Evolutionary conservation across 352 stramenopile species (phyloP), one percentile per base, ranked within the genome.

Genomic region (Globisporangium solare): DNA sequence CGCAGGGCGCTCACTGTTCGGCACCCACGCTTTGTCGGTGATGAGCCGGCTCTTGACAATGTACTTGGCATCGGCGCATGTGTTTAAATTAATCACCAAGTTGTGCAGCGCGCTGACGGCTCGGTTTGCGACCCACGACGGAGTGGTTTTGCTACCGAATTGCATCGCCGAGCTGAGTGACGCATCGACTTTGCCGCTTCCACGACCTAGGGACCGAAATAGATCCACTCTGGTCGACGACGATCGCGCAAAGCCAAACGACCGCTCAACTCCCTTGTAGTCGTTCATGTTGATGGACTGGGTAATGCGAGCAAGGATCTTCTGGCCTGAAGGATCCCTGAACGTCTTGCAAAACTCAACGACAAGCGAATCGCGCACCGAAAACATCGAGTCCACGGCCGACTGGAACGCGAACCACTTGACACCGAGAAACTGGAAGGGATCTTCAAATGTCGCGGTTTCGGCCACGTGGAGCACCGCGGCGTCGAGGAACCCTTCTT

Each of bases 321-420:
- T 79, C 42, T 83, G 72, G 27, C 78, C 78, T 47, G 74, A 79
- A 3, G 73, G 54, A 51, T 89, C 76, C 24, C 67, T 60, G 48
- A 83, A 74, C 4, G 77, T 90, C 50, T 79, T 80, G 18, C 70
- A 80, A 32, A 74, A 76, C 49, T 92, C 82, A 18, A 84, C 56
- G 20, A 87, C 65, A 0, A 92, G 57, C 55, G 67, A 52, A 50
- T 92, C 82, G 6, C 78, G 76, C 56, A 79, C 84, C 37, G 68
- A 73, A 41, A 86, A 86, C 24, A 88, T 74, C 12, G 76, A 86
- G 50, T 87, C 80, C n/a, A 88, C 65, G 0, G 79, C 74, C 21
- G 74, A 83, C 66, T 92, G 82, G 56, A 79, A 85, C 5, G 78
- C 78, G 15, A 81, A 54, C 77, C 82, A 92, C 60, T 92, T 92